phyloP scores from a whole-genome alignment of 2,329 filamentous ascomycete genomes.

The Aspergillus puulaauensis region DNA sequence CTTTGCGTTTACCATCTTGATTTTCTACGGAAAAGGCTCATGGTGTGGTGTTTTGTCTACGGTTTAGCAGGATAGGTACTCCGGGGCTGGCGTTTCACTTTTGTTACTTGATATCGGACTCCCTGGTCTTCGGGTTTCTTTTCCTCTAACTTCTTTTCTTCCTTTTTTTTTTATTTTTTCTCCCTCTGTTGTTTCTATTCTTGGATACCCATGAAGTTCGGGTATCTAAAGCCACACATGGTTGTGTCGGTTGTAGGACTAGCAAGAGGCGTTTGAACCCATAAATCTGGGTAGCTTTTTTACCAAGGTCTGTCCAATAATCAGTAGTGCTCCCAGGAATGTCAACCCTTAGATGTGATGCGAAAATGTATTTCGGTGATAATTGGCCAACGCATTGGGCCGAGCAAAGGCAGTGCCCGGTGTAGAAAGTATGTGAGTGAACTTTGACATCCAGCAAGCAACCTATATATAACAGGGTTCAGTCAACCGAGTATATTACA shows the following conservation, averaged over 20 bases:
- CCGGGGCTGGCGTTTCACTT: conserved; percentile 33
- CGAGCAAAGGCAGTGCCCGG: too few relatives aligned
- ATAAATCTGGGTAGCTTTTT: background rate
- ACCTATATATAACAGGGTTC: too few relatives aligned
- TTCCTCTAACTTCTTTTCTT: conserved; percentile 11
- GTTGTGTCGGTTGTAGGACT: conserved; percentile 34
- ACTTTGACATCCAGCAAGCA: too few relatives aligned
- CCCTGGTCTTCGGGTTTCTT: conserved; percentile 19
- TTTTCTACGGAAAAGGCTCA: conserved; percentile 29
- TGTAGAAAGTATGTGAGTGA: too few relatives aligned
- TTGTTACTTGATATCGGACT: conserved; percentile 21
- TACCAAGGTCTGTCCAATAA: background rate
- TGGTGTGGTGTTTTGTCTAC: conserved; percentile 37
- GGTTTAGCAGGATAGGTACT: conserved; percentile 32
- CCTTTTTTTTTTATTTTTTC: background rate
- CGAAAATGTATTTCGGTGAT: too few relatives aligned
- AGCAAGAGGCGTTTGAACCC: conserved; percentile 22
- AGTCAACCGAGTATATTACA: too few relatives aligned
- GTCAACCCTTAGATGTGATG: background rate
- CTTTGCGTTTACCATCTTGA: conserved; percentile 10
- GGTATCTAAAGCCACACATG: conserved; percentile 23
- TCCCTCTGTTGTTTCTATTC: conserved; percentile 11
- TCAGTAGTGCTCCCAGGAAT: background rate
- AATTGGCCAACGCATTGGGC: too few relatives aligned
- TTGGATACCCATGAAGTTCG: conserved; percentile 34